phyloP scores from a whole-genome alignment of 1,139 yeast genomes.

The Debaryomycetaceae sp. region DNA sequence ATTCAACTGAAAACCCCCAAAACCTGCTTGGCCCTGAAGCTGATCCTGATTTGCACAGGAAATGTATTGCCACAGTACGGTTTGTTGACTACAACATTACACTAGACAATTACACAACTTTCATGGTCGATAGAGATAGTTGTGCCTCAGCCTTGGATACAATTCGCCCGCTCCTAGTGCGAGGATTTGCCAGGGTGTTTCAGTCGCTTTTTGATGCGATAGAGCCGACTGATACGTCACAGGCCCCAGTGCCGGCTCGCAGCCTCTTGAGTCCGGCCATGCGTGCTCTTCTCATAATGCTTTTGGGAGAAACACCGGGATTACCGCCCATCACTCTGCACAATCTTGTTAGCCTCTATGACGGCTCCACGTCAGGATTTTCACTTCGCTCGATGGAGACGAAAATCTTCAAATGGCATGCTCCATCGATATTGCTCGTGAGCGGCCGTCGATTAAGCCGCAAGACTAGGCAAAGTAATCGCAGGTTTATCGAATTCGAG shows the following conservation, averaged over 20 bases:
- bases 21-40: too few species aligned
- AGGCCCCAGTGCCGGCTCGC: too few species aligned
- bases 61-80: slow-evolving; percentile 18
- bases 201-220: background rate
- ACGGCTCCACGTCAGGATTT: slow-evolving; percentile 71
- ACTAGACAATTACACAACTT: slow-evolving; percentile 9
- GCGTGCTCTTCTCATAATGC: slow-evolving; percentile 20
- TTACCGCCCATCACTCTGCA: slow-evolving; percentile 24
- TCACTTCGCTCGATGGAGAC: slow-evolving; percentile 80
- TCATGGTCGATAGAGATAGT: slow-evolving; percentile 19
- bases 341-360: slow-evolving; percentile 52
- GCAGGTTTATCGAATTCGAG: slow-evolving; percentile 41
- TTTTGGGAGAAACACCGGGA: slow-evolving; percentile 28
- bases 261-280: slow-evolving; percentile 1
- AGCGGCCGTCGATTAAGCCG: slow-evolving; percentile 46
- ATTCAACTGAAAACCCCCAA: too few species aligned
- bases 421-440: slow-evolving; percentile 66
- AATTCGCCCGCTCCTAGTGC: background rate
- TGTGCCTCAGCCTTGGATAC: slow-evolving; percentile 12
- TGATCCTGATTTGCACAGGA: background rate
- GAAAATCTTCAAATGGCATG: slow-evolving; percentile 82
- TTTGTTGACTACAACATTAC: slow-evolving; percentile 29
- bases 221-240: too few species aligned
- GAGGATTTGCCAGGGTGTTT: background rate
- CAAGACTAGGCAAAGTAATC: slow-evolving; percentile 31